Evolutionary conservation across 2,329 filamentous ascomycete genomes (phyloP), one percentile per base, ranked within the genome.

Genomic region (Cladobotryum protrusum): DNA sequence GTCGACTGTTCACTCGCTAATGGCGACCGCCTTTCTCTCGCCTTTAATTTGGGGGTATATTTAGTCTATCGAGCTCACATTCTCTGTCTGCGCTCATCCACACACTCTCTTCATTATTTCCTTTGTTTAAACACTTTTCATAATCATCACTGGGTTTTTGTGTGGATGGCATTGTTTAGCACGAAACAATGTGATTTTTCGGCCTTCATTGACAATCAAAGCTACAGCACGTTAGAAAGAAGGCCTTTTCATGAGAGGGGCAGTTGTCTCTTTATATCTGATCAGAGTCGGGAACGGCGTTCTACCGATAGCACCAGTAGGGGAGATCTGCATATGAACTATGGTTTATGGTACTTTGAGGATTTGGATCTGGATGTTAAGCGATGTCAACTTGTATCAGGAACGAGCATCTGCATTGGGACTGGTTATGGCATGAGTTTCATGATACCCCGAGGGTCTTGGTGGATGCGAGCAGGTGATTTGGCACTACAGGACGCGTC

Each of bases 401-500:
- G 55, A 19, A 56, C 54, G 49, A 56, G 54, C 52, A 61, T 59
- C 49, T 59, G 61, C 54, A 57, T 61, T 56, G 56, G 56, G 60
- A 56, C 57, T 60, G 59, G 58, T 58, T 64, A 60, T 56, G 53
- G 58, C 53, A 52, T 59, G 59, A 54, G 57, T 63, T 63, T 61
- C 57, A 64, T 57, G 63, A 66, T 66, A 66, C 63, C 63, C 62
- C 53, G 56, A 52, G 43, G 57, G 53, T 59, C 57, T 59, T 52
- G 54, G 52, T 54, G 53, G 49, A 15, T 35, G 46, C 54, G 51
- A 54, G 55, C 50, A 52, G 17, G 5, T 14, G 33, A 20, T 20
- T 43, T 41, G 41, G 32, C 29, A 44, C 45, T 45, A 45, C 45
- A 36, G 41, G 41, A 48, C 41, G 35, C 34, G 20, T 8, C 43